A percentile compares a stretch with the other conserved stretches of the same genome.
phyloP scores from a whole-genome alignment of 2,329 filamentous ascomycete species.

The Monascus ruber region DNA sequence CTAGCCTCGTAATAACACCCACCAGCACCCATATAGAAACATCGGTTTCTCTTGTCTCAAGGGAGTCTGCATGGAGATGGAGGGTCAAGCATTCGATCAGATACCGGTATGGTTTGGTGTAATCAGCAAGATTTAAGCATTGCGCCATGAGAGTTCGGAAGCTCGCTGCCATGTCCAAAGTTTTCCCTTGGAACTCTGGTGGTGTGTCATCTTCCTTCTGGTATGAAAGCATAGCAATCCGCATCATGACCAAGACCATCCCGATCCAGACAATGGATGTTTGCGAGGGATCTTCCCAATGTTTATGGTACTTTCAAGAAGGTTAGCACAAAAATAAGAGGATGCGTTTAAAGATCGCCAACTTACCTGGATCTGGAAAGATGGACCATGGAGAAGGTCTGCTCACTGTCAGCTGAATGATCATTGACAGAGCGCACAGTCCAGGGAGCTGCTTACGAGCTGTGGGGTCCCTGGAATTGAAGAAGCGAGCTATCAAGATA shows the following conservation, averaged over 20 bases:
- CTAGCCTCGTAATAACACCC: constrained; percentile 49
- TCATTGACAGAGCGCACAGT: constrained; percentile 1
- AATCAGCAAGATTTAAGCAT: constrained; percentile 51
- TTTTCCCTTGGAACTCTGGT: constrained; percentile 49
- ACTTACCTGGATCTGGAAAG: constrained; percentile 62
- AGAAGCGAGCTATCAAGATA: constrained; percentile 76
- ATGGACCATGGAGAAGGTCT: constrained; percentile 69
- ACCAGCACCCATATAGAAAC: constrained; percentile 49
- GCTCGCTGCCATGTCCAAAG: constrained; percentile 34
- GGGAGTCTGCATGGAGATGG: constrained; percentile 51
- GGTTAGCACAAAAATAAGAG: background rate
- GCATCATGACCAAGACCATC: constrained; percentile 54
- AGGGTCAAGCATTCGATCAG: constrained; percentile 52
- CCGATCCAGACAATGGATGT: constrained; percentile 51
- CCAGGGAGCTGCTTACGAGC: constrained; percentile 37
- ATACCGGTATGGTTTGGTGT: constrained; percentile 49
- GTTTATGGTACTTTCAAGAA: constrained; percentile 45
- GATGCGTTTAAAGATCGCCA: background rate
- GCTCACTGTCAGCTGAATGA: background rate
- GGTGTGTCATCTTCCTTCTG: constrained; percentile 51
- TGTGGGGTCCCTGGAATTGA: constrained; percentile 64
- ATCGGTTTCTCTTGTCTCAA: constrained; percentile 48
- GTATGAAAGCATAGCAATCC: constrained; percentile 53
- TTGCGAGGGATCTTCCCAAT: constrained; percentile 49
- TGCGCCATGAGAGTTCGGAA: constrained; percentile 49